These are phyloP conservation scores for Picochlorum sp. DNA, from an alignment of 139 green algal species.

Conservation along the genomic window DNA sequence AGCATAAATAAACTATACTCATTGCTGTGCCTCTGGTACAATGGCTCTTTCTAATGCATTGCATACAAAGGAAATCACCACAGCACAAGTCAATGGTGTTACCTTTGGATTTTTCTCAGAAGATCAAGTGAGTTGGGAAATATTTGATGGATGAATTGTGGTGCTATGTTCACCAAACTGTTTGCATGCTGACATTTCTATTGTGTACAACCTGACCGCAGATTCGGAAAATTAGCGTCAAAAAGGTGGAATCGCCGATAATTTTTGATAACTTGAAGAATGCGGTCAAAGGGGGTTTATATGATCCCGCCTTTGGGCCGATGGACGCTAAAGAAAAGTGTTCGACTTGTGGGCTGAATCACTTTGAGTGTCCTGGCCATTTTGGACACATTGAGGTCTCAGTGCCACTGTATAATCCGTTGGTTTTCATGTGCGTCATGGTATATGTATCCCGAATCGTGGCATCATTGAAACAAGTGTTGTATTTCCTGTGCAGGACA, in stretches of 20 bases:
- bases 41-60: slow-evolving; percentile 13
- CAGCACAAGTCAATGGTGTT: slow-evolving; percentile 54
- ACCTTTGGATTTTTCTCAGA: slow-evolving; percentile 84
- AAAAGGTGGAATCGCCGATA: slow-evolving; percentile 68
- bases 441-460: slow-evolving; percentile 28
- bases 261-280: slow-evolving; percentile 78
- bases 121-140: slow-evolving; percentile 61
- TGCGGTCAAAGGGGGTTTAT: slow-evolving; percentile 71
- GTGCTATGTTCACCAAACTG: not conserved
- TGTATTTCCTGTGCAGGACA: slow-evolving; percentile 34
- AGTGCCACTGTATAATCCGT: slow-evolving; percentile 94
- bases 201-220: slow-evolving; percentile 18
- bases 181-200: slow-evolving; percentile 3
- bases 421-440: slow-evolving; percentile 63
- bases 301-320: slow-evolving; percentile 83
- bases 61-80: slow-evolving; percentile 61
- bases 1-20: too few species aligned
- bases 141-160: not conserved
- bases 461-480: not conserved
- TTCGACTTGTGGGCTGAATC: slow-evolving; percentile 70
- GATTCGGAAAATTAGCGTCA: slow-evolving; percentile 76
- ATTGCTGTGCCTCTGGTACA: not conserved
- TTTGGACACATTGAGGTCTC: slow-evolving; percentile 96
- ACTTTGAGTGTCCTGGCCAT: slow-evolving; percentile 81
- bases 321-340: slow-evolving; percentile 67